Base-by-base conservation (phyloP, 495 filamentous ascomycete species). In the Aspergillus sparsus region DNA sequence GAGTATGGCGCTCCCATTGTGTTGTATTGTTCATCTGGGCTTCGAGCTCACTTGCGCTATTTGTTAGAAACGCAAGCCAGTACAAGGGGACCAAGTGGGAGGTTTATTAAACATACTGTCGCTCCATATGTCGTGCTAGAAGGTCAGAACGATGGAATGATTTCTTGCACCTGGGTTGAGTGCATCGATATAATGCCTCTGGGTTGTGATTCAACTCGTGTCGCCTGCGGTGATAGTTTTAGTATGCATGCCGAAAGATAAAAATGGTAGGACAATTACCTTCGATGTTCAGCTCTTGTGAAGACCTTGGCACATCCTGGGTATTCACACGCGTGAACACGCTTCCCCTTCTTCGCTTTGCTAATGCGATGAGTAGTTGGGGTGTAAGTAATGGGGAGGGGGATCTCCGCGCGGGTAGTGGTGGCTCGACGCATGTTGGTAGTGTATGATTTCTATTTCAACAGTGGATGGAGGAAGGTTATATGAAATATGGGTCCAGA, bases 151-250 rank as follows among this genome's bases (percentile, higher is more conserved):
- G 85, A 66, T 91, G 88, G 69, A 97, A 97, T 11, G 85, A 82
- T 70, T 87, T 91, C 15, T 85, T 86, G 73, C 92, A 97, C 45
- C 84, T 82, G 39, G 80, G 73, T 50, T 85, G 79, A 7, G 82
- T 80, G 71, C 92, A 95, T 32, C 80, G 80, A 64, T 82, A 87
- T 10, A 83, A 77, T 34, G 89, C 86, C 59, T 85, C 79, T 16
- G 83, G 82, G 66, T 87, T 86, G 76, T 97, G 92, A 71, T 93
- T 93, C 51, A 93, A 75, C 71, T 95, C 89, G 75, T 96, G 92
- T 50, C 91, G 91, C 72, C 91, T 92, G 54, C 36, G 66, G 41
- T 36, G 45, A 58, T 7, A 32, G 6, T 33, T 52, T 63, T 58
- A 62, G 54, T 50, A 62, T 3, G 21, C 21, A 27, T 1, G 21